Conservation (phyloP, 2,329 filamentous ascomycete species). For the Cercospora janseana region DNA sequence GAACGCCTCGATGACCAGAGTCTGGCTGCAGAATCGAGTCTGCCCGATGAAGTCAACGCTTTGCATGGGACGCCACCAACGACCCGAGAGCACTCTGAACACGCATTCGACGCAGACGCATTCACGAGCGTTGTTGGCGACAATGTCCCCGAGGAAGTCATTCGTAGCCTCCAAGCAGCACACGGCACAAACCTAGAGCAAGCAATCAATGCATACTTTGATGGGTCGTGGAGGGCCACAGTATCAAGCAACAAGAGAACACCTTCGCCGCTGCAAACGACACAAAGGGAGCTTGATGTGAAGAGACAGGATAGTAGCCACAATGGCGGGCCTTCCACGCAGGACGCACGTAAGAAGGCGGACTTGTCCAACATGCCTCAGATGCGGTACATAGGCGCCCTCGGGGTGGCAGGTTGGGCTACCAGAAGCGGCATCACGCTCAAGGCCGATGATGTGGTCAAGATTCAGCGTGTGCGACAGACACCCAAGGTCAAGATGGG, state of each 20-base stretch:
- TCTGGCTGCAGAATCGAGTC: conserved; percentile 34
- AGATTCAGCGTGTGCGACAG: conserved; percentile 80
- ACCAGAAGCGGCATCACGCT: conserved; percentile 76
- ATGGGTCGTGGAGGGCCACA: conserved; percentile 58
- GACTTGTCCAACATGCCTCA: conserved; percentile 48
- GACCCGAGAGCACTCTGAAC: conserved; percentile 18
- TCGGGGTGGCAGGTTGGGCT: conserved; percentile 88
- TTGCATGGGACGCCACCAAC: conserved; percentile 29
- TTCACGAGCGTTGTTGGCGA: conserved; percentile 61
- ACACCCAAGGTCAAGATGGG: conserved; percentile 53
- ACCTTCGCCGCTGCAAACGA: conserved; percentile 11
- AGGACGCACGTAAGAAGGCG: conserved; percentile 16
- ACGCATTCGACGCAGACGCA: conserved; percentile 54
- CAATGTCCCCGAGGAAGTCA: conserved; percentile 44
- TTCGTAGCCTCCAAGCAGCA: conserved; percentile 50
- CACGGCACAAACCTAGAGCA: conserved; percentile 56
- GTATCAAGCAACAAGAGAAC: conserved; percentile 24
- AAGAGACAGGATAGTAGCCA: conserved; percentile 12
- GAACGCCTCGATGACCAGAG: conserved; percentile 35
- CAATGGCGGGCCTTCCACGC: conserved; percentile 3
- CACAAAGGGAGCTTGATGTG: conserved; percentile 17
- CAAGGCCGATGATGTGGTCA: conserved; percentile 77
- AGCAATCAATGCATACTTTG: conserved; percentile 64
- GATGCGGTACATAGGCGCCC: conserved; percentile 80
- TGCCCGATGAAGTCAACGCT: conserved; percentile 36